phyloP scores from a whole-genome alignment of 148 eudicot species.

The Drosera capensis region DNA sequence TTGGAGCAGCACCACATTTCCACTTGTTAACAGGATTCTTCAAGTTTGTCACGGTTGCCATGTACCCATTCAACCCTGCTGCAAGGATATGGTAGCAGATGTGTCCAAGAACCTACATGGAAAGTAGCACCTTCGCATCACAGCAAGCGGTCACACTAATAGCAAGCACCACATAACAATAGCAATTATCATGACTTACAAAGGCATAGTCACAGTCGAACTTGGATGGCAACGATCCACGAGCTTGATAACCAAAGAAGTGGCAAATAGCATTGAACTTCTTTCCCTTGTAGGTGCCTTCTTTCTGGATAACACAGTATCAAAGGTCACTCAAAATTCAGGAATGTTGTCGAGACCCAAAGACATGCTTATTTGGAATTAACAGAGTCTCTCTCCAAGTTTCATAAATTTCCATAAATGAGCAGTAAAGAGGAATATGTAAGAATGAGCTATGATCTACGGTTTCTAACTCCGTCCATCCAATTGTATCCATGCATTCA shows the following conservation, averaged over 20 bases:
- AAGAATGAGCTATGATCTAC: too few relatives aligned
- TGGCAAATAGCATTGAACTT: slow-evolving; percentile 95
- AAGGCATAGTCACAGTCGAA: slow-evolving; percentile 96
- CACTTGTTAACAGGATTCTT: slow-evolving; percentile 83
- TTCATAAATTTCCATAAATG: too few relatives aligned
- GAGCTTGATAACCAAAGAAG: slow-evolving; percentile 97
- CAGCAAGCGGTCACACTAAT: not conserved
- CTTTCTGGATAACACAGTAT: slow-evolving; percentile 44
- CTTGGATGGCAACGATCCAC: slow-evolving; percentile 93
- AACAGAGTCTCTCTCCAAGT: too few relatives aligned
- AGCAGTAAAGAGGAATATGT: too few relatives aligned
- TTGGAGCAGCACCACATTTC: slow-evolving; percentile 98
- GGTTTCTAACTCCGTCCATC: too few relatives aligned
- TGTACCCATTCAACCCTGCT: slow-evolving; percentile 90
- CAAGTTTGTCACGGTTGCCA: slow-evolving; percentile 87
- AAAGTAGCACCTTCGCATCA: not conserved
- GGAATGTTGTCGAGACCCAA: not conserved
- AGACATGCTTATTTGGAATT: too few relatives aligned
- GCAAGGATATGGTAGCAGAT: slow-evolving; percentile 83
- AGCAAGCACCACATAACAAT: too few relatives aligned
- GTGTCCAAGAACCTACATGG: slow-evolving; percentile 82
- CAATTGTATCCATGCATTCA: too few relatives aligned
- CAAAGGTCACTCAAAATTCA: not conserved
- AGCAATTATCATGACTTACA: slow-evolving; percentile 24
- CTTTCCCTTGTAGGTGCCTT: slow-evolving; percentile 97